Conservation (phyloP, 331 rosid species). For the Erythrophleum ivorense region DNA sequence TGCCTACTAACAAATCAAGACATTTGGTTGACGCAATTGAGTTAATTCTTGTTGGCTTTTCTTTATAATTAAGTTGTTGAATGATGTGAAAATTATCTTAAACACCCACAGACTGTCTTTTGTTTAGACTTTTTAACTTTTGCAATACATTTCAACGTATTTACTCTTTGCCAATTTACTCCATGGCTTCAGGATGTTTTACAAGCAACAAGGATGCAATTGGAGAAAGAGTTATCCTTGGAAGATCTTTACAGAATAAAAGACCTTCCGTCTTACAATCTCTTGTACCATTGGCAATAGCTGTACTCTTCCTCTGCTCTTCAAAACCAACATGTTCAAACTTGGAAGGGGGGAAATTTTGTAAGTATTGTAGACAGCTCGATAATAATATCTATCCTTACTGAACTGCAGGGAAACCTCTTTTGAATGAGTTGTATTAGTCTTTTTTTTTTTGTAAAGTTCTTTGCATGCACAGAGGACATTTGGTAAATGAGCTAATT, state of each 20-base stretch:
- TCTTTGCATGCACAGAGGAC: conserved; percentile 12
- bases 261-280: conserved; percentile 89
- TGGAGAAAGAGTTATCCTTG: conserved; percentile 88
- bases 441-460: conserved; percentile 18
- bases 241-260: conserved; percentile 78
- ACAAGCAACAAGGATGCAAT: conserved; percentile 73
- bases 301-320: conserved; percentile 33
- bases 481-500: conserved; percentile 35
- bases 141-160: neutral
- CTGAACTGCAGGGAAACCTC: conserved; percentile 26
- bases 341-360: conserved; percentile 34
- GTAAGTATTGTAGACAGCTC: conserved; percentile 40
- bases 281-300: conserved; percentile 71
- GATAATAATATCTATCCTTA: conserved; percentile 10
- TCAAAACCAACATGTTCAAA: conserved; percentile 29
- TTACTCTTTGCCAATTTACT: conserved; percentile 27
- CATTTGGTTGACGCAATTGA: neutral
- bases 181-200: conserved; percentile 76
- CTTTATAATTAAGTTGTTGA: neutral
- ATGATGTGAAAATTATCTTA: neutral
- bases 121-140: neutral
- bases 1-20: neutral
- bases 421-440: conserved; percentile 24
- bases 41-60: too few relatives aligned
- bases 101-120: neutral